Evolutionary conservation across 108 stramenopile genomes (phyloP), one percentile per base, ranked within the genome.

Genomic region (Parmales sp.): DNA sequence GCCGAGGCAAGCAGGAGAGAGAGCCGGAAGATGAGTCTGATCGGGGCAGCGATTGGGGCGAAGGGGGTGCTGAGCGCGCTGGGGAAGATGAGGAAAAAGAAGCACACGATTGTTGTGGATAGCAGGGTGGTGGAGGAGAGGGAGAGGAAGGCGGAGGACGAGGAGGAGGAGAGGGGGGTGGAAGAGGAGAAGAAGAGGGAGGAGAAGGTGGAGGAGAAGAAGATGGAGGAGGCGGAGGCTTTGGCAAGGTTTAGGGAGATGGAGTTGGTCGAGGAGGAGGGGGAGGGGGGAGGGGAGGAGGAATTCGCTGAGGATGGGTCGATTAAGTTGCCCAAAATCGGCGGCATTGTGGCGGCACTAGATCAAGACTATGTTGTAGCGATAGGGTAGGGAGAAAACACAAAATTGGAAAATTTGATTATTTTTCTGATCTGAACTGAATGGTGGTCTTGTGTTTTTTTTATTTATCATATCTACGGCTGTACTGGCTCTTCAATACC

Each of bases 51-150:
- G 54, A 34, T 37, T n/a, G 39, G 64, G 6, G 64, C 64, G 5
- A 65, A 13, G 69, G 29, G 39, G 38, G 63, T 9, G 28, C n/a
- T 44, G 31, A 63, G 13, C 44, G 45, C 38, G 83, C 69, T 18
- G 79, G 80, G 29, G 76, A 72, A 38, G 74, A 74, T 28, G 63
- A 72, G n/a, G 45, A 76, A 44, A 78, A 86, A 38, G 76, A 72
- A 60, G 16, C n/a, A 60, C 31, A 34, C 36, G 4, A 60, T 60
- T 3, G 4, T 4, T 2, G 54, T 18, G 16, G 54, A 60, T 11
- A 26, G 9, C 16, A 34, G 54, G 3, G 13, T 60, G 28, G 26
- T 13, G 26, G 3, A 5, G n/a, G 54, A 18, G 26, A 23, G 22
- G 19, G 46, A 48, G 23, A 13, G 19, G 46, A 48, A 23, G 19